Evolutionary conservation across 2,329 filamentous ascomycete genomes (phyloP), one percentile per base, ranked within the genome.

Genomic region (Corynespora cassiicola): DNA sequence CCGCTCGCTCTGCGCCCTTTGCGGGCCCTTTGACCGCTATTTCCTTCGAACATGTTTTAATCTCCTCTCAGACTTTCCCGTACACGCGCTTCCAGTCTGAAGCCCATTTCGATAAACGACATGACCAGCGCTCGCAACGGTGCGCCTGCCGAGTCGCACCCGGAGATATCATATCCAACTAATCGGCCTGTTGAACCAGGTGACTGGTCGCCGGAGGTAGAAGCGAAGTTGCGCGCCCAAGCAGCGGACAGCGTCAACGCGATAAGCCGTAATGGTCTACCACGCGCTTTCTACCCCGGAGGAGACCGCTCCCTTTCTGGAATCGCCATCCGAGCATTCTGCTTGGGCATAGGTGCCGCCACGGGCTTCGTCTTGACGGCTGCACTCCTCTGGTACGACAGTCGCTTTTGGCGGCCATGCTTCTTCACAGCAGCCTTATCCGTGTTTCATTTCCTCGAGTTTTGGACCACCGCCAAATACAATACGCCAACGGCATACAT

Each of bases 381-480:
- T 18, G 33, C 59, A 19, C 51, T 65, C 23, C 41, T 50, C 39
- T 61, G 63, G 43, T 42, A 60, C 23, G 52, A 56, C 9, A 71
- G 61, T 25, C 66, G 71, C 4, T 62, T 81, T 37, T 87, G 82
- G 82, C 75, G 82, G 15, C 65, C 81, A 1, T 75, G 77, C 7
- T 75, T 80, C 65, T 92, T 92, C 72, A 60, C 86, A 31, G 73
- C 74, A 34, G 75, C 83, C 10, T 84, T 97, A 31, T 80, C 85
- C 17, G 56, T 86, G 19, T 97, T 97, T 73, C 94, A 99, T 75
- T 97, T 96, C 71, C 84, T 97, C 68, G 94, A 99, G 71, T 99
- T 91, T 76, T 95, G 85, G 78, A 89, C 85, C 20, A 96, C 92
- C 0, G 91, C 92, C 7, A 75, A 78, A 38, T 88, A 87, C 72